Evolutionary conservation across 139 green algal genomes (phyloP).

Genomic region (Zygnema circumcarinatum): DNA sequence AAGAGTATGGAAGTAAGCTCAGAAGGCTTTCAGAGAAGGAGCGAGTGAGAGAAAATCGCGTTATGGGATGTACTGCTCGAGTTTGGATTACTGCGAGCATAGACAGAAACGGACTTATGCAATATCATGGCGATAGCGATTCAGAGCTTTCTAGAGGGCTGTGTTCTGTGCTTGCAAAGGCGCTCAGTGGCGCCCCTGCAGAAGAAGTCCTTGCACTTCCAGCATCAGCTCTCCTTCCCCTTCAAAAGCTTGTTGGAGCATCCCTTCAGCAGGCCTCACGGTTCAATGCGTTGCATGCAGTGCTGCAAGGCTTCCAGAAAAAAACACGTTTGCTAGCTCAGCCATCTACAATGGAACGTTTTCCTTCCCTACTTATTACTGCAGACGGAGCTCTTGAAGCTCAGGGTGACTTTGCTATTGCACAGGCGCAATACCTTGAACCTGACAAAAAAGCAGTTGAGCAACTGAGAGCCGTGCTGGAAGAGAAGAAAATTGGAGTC

Average conservation of each 20-base stretch:
- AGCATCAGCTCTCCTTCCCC: neutral
- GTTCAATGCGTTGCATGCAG: slow-evolving; percentile 81
- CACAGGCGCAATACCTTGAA: slow-evolving; percentile 75
- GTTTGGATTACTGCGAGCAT: slow-evolving; percentile 80
- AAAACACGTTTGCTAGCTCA: neutral
- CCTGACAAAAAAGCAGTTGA: slow-evolving; percentile 68
- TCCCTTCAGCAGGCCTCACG: slow-evolving; percentile 73
- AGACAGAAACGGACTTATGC: slow-evolving; percentile 64
- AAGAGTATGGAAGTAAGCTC: slow-evolving; percentile 64
- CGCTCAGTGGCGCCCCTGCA: slow-evolving; percentile 68
- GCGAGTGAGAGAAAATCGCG: slow-evolving; percentile 73
- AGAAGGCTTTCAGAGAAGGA: slow-evolving; percentile 59
- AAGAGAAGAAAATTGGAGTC: slow-evolving; percentile 90
- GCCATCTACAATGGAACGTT: slow-evolving; percentile 58
- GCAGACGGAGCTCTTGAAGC: slow-evolving; percentile 60
- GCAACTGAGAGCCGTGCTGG: slow-evolving; percentile 71
- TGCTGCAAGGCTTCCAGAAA: slow-evolving; percentile 72
- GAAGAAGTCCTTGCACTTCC: slow-evolving; percentile 68
- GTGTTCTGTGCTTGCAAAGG: slow-evolving; percentile 70
- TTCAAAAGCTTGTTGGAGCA: neutral
- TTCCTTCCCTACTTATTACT: slow-evolving; percentile 88
- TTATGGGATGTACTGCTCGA: slow-evolving; percentile 92
- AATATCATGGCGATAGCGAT: slow-evolving; percentile 76
- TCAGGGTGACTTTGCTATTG: slow-evolving; percentile 86
- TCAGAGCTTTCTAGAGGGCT: slow-evolving; percentile 80